Evolutionary conservation across 1,139 yeast species (phyloP).

Genomic region (Yueomyces sp.): DNA sequence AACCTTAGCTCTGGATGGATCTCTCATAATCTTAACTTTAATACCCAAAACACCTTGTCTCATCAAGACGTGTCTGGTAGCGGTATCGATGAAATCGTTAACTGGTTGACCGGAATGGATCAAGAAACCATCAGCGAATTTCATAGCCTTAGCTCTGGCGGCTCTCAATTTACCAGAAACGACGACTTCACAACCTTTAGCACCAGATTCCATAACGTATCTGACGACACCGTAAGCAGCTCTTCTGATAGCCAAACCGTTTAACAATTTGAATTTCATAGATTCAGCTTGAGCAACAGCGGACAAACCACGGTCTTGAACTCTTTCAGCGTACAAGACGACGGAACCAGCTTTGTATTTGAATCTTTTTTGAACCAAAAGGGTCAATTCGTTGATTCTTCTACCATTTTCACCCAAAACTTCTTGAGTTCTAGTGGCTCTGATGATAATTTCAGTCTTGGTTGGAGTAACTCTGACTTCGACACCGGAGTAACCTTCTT

Average conservation of each 20-base stretch:
- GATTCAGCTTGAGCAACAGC: conserved; percentile 99
- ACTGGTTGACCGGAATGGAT: conserved; percentile 99
- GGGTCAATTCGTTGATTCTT: conserved; percentile 98
- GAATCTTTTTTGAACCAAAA: conserved; percentile 98
- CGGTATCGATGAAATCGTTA: conserved; percentile 94
- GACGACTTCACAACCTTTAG: conserved; percentile 99
- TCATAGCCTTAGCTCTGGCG: conserved; percentile 99
- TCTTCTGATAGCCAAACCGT: conserved; percentile 99
- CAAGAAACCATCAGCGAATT: conserved; percentile 99
- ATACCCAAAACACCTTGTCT: conserved; percentile 99
- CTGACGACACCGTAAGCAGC: conserved; percentile 99
- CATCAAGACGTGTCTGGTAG: conserved; percentile 98
- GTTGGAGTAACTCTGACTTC: conserved; percentile 98
- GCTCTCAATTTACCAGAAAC: conserved; percentile 99
- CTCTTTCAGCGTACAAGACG: conserved; percentile 96
- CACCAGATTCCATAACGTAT: conserved; percentile 99
- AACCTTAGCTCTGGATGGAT: conserved; percentile 81
- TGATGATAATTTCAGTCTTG: conserved; percentile 95
- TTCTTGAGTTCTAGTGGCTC: conserved; percentile 98
- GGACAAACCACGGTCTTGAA: conserved; percentile 98
- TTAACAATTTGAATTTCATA: conserved; percentile 92
- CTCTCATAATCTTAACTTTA: conserved; percentile 98
- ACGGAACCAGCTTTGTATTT: conserved; percentile 89
- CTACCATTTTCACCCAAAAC: conserved; percentile 99
- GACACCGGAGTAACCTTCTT: conserved; percentile 99